Evolutionary conservation across 1,284 basidiomycete species (phyloP).

Genomic region (Agroathelia rolfsii): DNA sequence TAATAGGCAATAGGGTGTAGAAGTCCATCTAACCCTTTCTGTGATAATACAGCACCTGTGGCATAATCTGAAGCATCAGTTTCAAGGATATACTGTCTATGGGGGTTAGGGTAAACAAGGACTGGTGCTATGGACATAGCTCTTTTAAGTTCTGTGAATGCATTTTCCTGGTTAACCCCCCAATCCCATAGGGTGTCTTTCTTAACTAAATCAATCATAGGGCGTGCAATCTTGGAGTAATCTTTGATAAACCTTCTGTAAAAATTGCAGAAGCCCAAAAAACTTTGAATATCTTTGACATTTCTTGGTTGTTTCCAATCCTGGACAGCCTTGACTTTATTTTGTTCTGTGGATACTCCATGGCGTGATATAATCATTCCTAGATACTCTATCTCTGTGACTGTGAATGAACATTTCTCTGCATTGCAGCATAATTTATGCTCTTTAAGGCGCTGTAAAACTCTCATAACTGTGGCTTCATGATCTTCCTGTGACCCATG

Average conservation of each 20-base stretch:
- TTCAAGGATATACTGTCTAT: conserved; percentile 18
- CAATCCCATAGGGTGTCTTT: conserved; percentile 16
- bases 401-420: conserved; percentile 30
- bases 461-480: conserved; percentile 16
- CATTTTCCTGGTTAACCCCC: conserved; percentile 7
- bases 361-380: conserved; percentile 23
- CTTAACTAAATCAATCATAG: conserved; percentile 19
- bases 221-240: conserved; percentile 23
- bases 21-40: conserved; percentile 19
- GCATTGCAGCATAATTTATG: conserved; percentile 23
- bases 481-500: conserved; percentile 9
- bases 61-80: conserved; percentile 23
- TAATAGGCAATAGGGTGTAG: conserved; percentile 24
- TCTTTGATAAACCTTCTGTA: conserved; percentile 31
- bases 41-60: conserved; percentile 24
- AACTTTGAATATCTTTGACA: conserved; percentile 21
- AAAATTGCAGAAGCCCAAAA: conserved; percentile 34
- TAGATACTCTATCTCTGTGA: conserved; percentile 24
- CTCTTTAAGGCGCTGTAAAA: conserved; percentile 22
- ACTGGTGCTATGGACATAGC: conserved; percentile 14
- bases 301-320: conserved; percentile 25
- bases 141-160: conserved; percentile 21
- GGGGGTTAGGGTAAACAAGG: conserved; percentile 12
- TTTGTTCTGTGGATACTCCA: conserved; percentile 24
- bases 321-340: conserved; percentile 25